Evolutionary conservation across 768 basidiomycete species (phyloP), one percentile per base, ranked within the genome.

Genomic region (Podaxis pistillaris): DNA sequence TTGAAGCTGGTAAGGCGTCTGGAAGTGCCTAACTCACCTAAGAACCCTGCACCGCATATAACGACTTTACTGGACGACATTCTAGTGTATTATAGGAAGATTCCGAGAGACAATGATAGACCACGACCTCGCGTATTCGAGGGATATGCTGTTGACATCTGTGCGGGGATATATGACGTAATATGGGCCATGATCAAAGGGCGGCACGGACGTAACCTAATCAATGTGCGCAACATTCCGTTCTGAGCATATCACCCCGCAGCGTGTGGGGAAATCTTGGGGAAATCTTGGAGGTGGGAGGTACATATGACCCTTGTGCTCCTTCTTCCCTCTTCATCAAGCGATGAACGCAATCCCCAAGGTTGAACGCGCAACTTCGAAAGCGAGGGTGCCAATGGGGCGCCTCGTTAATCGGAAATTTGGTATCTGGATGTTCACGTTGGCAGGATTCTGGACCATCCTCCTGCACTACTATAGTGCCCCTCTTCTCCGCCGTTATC

Each of bases 1-100:
- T 26, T 51, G 36, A 30, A 33, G 52, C 30, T 38, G 24, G n/a
- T 11, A 44, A 30, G 26, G 7, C 22, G 33, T 3, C 28, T 37
- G 58, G 12, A 13, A 60, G 51, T 37, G 58, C 54, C 28, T 36
- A 8, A 58, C 52, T 36, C 65, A 86, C 89, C 89, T 65, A 91
- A 68, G 68, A 90, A 91, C n/a, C 84, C 84, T 57, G 83, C 80
- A 38, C 84, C 83, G 54, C 84, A 85, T 13, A 85, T 69, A 26
- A 83, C 81, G 37, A 84, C 72, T 68, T 81, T 83, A 38, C 66
- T 64, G 12, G 64, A 51, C 15, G 70, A 50, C 69, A 72, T 71
- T 41, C 12, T 26, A 1, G 24, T 15, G 28, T 3, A 11, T 50
- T 28, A 28, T 28, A 28, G 28, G 28, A 28, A 28, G 6, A 19